Conservation (phyloP, 2,329 filamentous ascomycete genomes). For the Colletotrichum magnum region DNA sequence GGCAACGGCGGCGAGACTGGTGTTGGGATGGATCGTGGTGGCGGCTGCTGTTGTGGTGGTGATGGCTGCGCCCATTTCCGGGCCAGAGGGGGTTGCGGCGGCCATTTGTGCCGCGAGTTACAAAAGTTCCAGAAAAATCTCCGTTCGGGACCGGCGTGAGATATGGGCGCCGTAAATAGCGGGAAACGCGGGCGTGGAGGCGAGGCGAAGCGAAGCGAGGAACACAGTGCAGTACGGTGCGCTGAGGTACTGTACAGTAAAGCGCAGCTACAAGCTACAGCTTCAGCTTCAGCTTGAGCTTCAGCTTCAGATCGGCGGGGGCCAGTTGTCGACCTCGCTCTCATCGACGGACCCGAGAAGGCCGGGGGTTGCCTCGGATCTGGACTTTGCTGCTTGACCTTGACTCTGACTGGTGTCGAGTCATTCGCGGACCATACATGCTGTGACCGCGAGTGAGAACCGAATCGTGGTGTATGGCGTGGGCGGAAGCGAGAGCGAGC, state of each 20-base stretch:
- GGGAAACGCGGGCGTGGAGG: slow-evolving; percentile 3
- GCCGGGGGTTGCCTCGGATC: slow-evolving; percentile 29
- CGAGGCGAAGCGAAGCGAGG: slow-evolving; percentile 14
- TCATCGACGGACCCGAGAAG: slow-evolving; percentile 25
- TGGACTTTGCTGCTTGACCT: slow-evolving; percentile 30
- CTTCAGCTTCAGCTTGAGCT: slow-evolving; percentile 30
- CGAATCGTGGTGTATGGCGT: slow-evolving; percentile 16
- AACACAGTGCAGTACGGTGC: slow-evolving; percentile 2
- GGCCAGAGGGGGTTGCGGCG: slow-evolving; percentile 31
- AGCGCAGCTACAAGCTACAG: background rate
- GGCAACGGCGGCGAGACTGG: slow-evolving; percentile 23
- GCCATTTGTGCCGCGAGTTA: slow-evolving; percentile 28
- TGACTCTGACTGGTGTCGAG: slow-evolving; percentile 40
- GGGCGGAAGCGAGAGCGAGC: slow-evolving; percentile 27
- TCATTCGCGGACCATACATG: slow-evolving; percentile 36
- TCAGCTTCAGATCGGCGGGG: slow-evolving; percentile 27
- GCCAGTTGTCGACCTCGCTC: slow-evolving; percentile 17
- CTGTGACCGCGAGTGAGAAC: slow-evolving; percentile 33
- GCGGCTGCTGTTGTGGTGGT: slow-evolving; percentile 5
- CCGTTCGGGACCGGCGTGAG: slow-evolving; percentile 26
- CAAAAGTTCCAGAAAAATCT: slow-evolving; percentile 27
- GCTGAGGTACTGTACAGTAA: background rate
- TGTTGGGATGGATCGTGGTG: slow-evolving; percentile 31
- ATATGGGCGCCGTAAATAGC: slow-evolving; percentile 12
- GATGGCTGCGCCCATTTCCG: slow-evolving; percentile 24